Evolutionary conservation across 192 early-diverging fungal species (phyloP).

Genomic region (Backusella circina): DNA sequence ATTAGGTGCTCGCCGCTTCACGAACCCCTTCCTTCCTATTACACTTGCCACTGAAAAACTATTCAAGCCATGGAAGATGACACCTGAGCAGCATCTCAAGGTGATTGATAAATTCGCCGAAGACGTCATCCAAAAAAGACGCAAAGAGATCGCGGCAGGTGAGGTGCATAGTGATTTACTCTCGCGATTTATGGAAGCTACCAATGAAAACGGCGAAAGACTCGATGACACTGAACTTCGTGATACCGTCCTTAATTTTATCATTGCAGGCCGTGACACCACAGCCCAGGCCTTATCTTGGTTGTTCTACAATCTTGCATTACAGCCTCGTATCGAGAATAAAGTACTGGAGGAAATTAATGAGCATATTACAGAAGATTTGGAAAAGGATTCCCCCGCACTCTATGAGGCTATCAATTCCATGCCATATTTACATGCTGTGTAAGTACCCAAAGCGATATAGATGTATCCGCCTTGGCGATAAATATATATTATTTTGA

Average conservation of each 20-base stretch:
- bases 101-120: constrained; percentile 24
- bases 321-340: constrained; percentile 37
- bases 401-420: constrained; percentile 28
- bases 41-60: not conserved
- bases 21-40: constrained; percentile 19
- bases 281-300: constrained; percentile 51
- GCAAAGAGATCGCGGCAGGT: constrained; percentile 10
- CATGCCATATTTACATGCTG: constrained; percentile 36
- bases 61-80: constrained; percentile 9
- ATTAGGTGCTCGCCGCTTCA: constrained; percentile 25
- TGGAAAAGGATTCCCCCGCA: constrained; percentile 11
- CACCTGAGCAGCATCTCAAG: constrained; percentile 22
- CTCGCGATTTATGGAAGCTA: constrained; percentile 28
- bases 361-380: constrained; percentile 22
- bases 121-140: constrained; percentile 23
- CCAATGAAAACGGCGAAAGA: constrained; percentile 21
- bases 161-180: constrained; percentile 20
- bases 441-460: constrained; percentile 17
- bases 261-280: constrained; percentile 45
- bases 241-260: constrained; percentile 34
- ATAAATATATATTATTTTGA: not conserved
- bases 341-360: constrained; percentile 41
- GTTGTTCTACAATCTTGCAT: constrained; percentile 41
- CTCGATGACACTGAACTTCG: constrained; percentile 30
- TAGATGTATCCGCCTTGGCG: no score